phyloP scores from a whole-genome alignment of 345 rosid genomes.

The Eutrema japonicum region DNA sequence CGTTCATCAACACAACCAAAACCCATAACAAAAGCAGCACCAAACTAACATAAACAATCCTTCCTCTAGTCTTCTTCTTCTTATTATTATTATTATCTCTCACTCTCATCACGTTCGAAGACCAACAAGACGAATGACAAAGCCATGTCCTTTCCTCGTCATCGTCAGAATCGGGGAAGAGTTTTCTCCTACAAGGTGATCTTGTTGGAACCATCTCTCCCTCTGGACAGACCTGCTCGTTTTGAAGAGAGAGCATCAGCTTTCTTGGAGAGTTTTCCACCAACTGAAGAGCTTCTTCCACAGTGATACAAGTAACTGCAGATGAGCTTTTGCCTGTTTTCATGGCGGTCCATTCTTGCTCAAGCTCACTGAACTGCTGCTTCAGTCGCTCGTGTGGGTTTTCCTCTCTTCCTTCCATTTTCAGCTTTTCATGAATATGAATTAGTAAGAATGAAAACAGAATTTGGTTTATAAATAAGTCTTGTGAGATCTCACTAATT shows the following conservation, averaged over 20 bases:
- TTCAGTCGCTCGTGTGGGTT: constrained; percentile 37
- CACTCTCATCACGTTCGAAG: constrained; percentile 32
- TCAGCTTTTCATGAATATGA: constrained; percentile 8
- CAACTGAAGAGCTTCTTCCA: constrained; percentile 33
- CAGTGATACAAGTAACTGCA: constrained; percentile 41
- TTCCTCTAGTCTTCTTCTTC: background rate
- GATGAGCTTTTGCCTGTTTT: constrained; percentile 41
- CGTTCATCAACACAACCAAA: constrained; percentile 24
- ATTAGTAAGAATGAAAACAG: constrained; percentile 7
- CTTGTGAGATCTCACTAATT: constrained; percentile 10
- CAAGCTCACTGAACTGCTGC: constrained; percentile 37
- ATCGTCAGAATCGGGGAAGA: constrained; percentile 30
- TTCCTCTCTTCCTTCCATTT: constrained; percentile 36
- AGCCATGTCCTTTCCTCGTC: background rate
- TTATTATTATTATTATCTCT: background rate
- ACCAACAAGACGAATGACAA: constrained; percentile 26
- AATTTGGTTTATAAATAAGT: background rate
- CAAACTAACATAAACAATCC: background rate
- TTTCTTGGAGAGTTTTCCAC: constrained; percentile 53
- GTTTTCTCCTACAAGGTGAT: constrained; percentile 36
- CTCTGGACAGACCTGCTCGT: constrained; percentile 11
- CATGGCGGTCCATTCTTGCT: constrained; percentile 53
- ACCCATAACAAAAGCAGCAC: constrained; percentile 24
- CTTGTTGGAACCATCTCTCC: constrained; percentile 15
- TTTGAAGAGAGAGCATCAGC: constrained; percentile 59